phyloP scores from a whole-genome alignment of 2,329 filamentous ascomycete species.

The Spiromastix sp. region DNA sequence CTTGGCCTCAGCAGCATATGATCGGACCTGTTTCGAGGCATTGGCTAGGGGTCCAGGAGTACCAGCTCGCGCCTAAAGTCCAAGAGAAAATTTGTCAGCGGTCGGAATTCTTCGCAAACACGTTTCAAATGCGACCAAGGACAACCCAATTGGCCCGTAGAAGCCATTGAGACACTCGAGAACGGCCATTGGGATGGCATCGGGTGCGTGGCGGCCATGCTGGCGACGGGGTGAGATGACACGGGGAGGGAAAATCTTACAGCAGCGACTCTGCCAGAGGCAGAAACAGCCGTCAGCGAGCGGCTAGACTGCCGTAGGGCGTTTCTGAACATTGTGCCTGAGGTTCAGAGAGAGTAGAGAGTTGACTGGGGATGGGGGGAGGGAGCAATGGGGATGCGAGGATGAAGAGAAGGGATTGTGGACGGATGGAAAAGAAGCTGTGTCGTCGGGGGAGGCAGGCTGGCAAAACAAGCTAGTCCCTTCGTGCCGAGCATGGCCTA shows the following conservation, averaged over 20 bases:
- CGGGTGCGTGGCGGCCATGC: constrained; percentile 17
- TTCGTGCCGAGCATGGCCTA: constrained; percentile 26
- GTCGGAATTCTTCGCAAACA: constrained; percentile 30
- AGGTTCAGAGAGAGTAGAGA: constrained; percentile 34
- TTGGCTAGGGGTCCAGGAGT: constrained; percentile 67
- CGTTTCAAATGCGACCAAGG: constrained; percentile 10
- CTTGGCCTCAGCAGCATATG: constrained; percentile 89
- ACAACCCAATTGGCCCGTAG: constrained; percentile 13
- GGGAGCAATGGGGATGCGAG: constrained; percentile 33
- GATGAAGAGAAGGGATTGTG: constrained; percentile 33
- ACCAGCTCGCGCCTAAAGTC: constrained; percentile 67
- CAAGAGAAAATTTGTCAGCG: constrained; percentile 33
- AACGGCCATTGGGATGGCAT: constrained; percentile 24
- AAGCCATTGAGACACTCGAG: constrained; percentile 19
- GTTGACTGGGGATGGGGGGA: constrained; percentile 31
- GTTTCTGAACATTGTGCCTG: constrained; percentile 84
- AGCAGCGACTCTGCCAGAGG: constrained; percentile 79
- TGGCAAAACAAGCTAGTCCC: constrained; percentile 55
- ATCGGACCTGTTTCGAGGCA: constrained; percentile 62
- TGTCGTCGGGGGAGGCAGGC: constrained; percentile 55
- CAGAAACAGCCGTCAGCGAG: constrained; percentile 88
- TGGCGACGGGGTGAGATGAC: constrained; percentile 32
- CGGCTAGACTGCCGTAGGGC: constrained; percentile 94
- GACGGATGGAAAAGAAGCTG: constrained; percentile 30
- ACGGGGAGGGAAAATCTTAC: constrained; percentile 59